A percentile compares a stretch with the other conserved stretches of the same genome.
These are phyloP conservation scores for Teratosphaeria gauchensis DNA, from an alignment of 2,329 filamentous ascomycete genomes.

Conservation along the genomic window DNA sequence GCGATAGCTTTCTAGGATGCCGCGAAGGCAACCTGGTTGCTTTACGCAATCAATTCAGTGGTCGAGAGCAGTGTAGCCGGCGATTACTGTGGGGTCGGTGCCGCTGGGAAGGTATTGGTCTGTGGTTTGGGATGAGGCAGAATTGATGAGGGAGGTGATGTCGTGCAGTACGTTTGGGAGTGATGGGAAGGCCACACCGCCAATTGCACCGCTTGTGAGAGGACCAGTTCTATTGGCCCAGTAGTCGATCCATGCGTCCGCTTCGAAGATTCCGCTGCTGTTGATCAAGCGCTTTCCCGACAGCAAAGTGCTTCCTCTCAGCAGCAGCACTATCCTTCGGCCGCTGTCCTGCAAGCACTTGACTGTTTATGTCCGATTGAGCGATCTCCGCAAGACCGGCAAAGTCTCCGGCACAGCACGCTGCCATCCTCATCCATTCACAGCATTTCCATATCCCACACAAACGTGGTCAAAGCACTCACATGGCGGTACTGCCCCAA, in stretches of 20 bases:
- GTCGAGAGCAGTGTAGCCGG: conserved; percentile 23
- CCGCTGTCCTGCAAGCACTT: no score
- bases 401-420: no score
- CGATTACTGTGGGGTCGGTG: conserved; percentile 12
- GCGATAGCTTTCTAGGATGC: conserved; percentile 27
- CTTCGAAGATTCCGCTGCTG: conserved; percentile 16
- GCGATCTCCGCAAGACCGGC: no score
- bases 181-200: conserved; percentile 22
- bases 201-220: conserved; percentile 17
- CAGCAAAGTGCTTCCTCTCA: no score
- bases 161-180: conserved; percentile 14
- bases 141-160: conserved; percentile 9
- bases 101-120: conserved; percentile 11
- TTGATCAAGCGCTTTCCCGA: conserved; percentile 4
- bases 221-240: conserved; percentile 20
- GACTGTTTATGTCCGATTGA: no score
- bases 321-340: no score
- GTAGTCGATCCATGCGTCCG: conserved; percentile 16
- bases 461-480: no score
- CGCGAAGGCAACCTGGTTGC: conserved; percentile 24
- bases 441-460: no score
- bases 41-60: conserved; percentile 26
- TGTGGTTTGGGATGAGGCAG: conserved; percentile 11
- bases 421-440: no score
- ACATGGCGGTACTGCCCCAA: no score